Percentiles rank a stretch among this genome's conserved stretches.
These are phyloP conservation scores for Aspergillus affinis DNA, from an alignment of 495 filamentous ascomycete species.

Conservation along the genomic window DNA sequence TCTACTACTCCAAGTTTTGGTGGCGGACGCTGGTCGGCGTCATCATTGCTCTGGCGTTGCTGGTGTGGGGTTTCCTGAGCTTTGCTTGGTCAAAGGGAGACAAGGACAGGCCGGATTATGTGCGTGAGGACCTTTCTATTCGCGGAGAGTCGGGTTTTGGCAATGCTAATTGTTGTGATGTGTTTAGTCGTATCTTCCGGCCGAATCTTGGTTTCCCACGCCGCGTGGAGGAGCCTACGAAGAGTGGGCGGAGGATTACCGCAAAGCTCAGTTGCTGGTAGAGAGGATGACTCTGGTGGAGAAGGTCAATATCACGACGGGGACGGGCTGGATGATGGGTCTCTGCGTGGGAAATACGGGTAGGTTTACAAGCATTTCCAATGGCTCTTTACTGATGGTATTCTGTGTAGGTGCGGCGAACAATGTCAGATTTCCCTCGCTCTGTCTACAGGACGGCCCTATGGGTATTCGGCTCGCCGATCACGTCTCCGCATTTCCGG, in stretches of 20 bases:
- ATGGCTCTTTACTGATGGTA: not conserved
- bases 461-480: slow-evolving; percentile 76
- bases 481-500: slow-evolving; percentile 76
- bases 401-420: slow-evolving; percentile 54
- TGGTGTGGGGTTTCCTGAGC: slow-evolving; percentile 25
- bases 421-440: slow-evolving; percentile 72
- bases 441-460: slow-evolving; percentile 91
- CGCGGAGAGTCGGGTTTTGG: not conserved
- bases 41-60: slow-evolving; percentile 14
- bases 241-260: slow-evolving; percentile 76
- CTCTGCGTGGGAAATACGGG: slow-evolving; percentile 87
- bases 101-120: slow-evolving; percentile 9
- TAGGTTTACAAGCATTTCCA: slow-evolving; percentile 11
- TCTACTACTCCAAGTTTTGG: slow-evolving; percentile 21
- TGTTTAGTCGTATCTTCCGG: slow-evolving; percentile 24
- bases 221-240: slow-evolving; percentile 75
- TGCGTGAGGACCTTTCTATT: not conserved
- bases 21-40: slow-evolving; percentile 28
- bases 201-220: slow-evolving; percentile 81
- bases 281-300: slow-evolving; percentile 80
- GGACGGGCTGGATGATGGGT: slow-evolving; percentile 88
- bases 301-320: slow-evolving; percentile 94
- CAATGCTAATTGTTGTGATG: slow-evolving; percentile 3
- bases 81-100: slow-evolving; percentile 10
- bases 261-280: slow-evolving; percentile 78